Base-by-base conservation (phyloP, 805 yeast genomes). In the Limtongia smithiae region DNA sequence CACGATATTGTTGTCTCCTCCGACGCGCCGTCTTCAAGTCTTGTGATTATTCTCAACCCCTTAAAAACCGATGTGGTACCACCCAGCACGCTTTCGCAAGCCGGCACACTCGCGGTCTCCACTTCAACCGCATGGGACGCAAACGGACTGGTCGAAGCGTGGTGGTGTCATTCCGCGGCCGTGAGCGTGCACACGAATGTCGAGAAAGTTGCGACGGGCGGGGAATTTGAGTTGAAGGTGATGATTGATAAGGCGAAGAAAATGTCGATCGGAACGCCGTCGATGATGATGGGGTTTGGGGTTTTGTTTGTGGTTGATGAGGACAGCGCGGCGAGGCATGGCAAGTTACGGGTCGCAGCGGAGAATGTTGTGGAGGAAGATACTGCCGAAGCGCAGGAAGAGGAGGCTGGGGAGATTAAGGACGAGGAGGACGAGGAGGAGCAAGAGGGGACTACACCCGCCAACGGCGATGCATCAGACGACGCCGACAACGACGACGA, bases 41-140 rank as follows among this genome's bases (percentile, higher is more conserved):
- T 84, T 45, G 95, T 87, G 0, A 79, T 93, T 63, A 75, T 93
- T 37, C 83, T 85, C 63, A 89, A 89, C 62, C 94, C 91, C 1
- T 78, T 75, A 52, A 78, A 77, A 45, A 81, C 81, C 54, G 44
- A 55, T 37, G 51, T 55, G 18, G 70, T 91, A 4, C 91, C 97
- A 0, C 97, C 97, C 1, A 77, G 89, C 8, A 83, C 97, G 0
- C 71, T 91, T 49, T 73, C 81, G 64, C 98, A 93, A 66, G 96
- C 97, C 0, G 95, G 96, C 11, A 77, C 85, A 4, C 83, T 83
- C 57, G 78, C 94, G n/a, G 74, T 88, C 55, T 77, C 90, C 20
- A 76, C 91, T 0, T 83, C 95, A 7, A 80, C 77, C 36, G 95
- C 96, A 0, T 93, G 98, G 98, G 90, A 83, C 34, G 78, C 83